Base-by-base conservation (phyloP, 179 eudicot genomes). In the Amaranthus tricolor region DNA sequence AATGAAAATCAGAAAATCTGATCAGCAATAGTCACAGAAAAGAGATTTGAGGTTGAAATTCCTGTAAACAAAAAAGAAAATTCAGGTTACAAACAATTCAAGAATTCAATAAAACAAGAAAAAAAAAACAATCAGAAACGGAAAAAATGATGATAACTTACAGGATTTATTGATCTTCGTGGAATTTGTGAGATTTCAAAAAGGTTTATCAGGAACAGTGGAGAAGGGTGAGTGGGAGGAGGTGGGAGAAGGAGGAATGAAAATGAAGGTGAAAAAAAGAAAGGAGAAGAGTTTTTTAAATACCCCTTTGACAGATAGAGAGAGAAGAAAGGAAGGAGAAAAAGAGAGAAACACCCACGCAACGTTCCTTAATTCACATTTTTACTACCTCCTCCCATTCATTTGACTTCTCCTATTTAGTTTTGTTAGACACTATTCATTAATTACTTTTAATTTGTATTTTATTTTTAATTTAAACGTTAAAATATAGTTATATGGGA, bases 331-430 rank as follows among this genome's bases (percentile, higher is more conserved):
- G 16, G 62, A 49, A 63, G 19, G 21, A 7, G 71, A 31, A 31
- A 60, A 53, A 61, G 61, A 71, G 16, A 45, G 71, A 71, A 62
- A 52, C 70, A 75, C 74, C 79, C 82, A 83, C 83, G 88, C 80
- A 83, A 82, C 83, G 61, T 51, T 71, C 21, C 79, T 62, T 76
- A 52, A 45, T 58, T 81, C 83, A 76, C 83, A 81, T 72, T 83
- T 77, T n/a, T n/a, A n/a, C n/a, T n/a, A n/a, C n/a, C n/a, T n/a
- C n/a, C n/a, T n/a, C n/a, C n/a, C n/a, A n/a, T n/a, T n/a, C n/a
- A n/a, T n/a, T n/a, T n/a, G n/a, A n/a, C n/a, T n/a, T n/a, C n/a
- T n/a, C n/a, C n/a, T n/a, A n/a, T n/a, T n/a, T n/a, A n/a, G n/a
- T n/a, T n/a, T n/a, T n/a, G n/a, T n/a, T n/a, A n/a, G n/a, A n/a